Base-by-base conservation (phyloP, 1,284 basidiomycete species). In the Earliella scabrosa region DNA sequence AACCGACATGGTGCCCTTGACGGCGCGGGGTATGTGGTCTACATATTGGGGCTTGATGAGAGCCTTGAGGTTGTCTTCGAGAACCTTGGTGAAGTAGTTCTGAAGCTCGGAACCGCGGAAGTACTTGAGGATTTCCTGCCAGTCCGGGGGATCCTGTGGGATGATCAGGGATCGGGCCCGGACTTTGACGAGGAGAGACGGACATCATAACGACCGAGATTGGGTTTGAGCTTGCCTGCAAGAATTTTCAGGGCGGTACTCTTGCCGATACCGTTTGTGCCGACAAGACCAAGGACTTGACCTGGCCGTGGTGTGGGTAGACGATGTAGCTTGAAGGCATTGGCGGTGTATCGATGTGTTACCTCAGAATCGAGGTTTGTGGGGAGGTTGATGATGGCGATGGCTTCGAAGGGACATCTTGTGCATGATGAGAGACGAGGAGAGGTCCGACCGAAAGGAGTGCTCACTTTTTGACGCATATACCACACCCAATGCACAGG, bases 11-110 rank as follows among this genome's bases (percentile, higher is more conserved):
- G 79, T 82, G 54, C 92, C 93, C 77, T 98, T 98, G 81, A 98
- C 93, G 40, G 93, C 93, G 52, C 90, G 86, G 7, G 96, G 96
- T 68, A 98, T 98, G 73, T 98, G 95, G 72, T 98, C 96, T 64
- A 98, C 96, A 70, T 98, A 98, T 84, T 98, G 96, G 1, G 96
- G 96, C 75, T 98, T 98, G 75, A 98, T 98, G 60, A 98, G 84
- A 1, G 96, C 95, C 77, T 97, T 97, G 68, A 98, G 80, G 70
- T 98, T 95, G 73, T 98, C 96, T 75, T 98, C 96, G 23, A 98
- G 82, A n/a, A 98, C 92, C 75, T 97, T 97, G 49, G 95, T 98
- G 75, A 98, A 98, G 79, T 98, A 98, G 73, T 98, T 98, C 72
- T 98, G 96, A 29, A 98, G 82, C 74, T 98, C 95, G 3, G 95